phyloP scores from a whole-genome alignment of 257 asterid species.

The Nicotiana benthamiana region DNA sequence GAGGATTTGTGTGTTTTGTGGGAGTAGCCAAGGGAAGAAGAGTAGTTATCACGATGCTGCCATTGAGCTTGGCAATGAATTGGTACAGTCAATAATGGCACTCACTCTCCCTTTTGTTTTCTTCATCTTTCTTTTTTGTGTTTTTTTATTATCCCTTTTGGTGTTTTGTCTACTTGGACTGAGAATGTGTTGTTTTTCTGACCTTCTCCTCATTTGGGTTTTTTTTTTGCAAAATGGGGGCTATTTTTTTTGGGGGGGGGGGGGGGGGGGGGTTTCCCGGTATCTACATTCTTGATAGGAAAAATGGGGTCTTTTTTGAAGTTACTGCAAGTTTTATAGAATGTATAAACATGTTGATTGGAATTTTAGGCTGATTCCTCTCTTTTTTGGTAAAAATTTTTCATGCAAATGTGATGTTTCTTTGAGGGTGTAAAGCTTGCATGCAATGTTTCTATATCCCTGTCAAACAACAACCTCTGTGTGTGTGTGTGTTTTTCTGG shows the following conservation, averaged over 20 bases:
- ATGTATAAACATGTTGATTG: background rate
- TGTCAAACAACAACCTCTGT: background rate
- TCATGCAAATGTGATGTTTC: constrained; percentile 19
- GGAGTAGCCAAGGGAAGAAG: constrained; percentile 91
- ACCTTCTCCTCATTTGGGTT: background rate
- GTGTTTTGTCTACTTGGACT: background rate
- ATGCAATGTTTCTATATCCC: background rate
- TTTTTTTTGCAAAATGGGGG: background rate
- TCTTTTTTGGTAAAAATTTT: background rate
- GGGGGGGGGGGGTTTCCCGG: background rate
- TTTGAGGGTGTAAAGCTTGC: background rate
- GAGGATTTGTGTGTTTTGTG: constrained; percentile 90
- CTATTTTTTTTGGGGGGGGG: background rate
- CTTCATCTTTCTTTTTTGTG: background rate
- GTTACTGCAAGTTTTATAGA: background rate
- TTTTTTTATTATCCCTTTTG: no score
- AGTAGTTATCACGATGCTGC: constrained; percentile 87
- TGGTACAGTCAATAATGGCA: constrained; percentile 36
- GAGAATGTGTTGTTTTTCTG: background rate
- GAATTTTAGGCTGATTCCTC: background rate
- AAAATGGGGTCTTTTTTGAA: constrained; percentile 3
- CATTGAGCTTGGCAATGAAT: constrained; percentile 61
- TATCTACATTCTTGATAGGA: background rate
- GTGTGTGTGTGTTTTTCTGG: background rate
- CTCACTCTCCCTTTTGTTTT: background rate